Evolutionary conservation across 2,329 filamentous ascomycete species (phyloP), one percentile per base, ranked within the genome.

Genomic region (Calonectria henricotiae): DNA sequence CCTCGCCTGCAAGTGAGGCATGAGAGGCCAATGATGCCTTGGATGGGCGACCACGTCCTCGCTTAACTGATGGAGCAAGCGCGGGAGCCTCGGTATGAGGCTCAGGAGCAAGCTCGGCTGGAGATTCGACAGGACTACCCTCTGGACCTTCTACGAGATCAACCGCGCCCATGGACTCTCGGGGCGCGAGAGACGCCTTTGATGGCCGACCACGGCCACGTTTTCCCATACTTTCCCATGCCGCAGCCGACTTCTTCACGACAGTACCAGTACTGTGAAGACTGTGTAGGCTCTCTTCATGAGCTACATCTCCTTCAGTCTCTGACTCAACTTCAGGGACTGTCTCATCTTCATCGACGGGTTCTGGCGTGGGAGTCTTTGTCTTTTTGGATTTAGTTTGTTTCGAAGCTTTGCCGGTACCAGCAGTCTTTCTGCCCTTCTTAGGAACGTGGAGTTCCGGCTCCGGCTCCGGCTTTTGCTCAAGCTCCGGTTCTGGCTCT

Each of bases 401-500:
- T 77, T 89, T 89, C 0, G 88, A 88, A 0, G 74, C 83, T 73
- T 89, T 90, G 51, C 85, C 85, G 4, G 83, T 80, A n/a, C 80
- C 85, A 3, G 85, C 85, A 3, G 85, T 78, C 74, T 89, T 89
- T 60, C 86, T 86, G 30, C 86, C 87, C 77, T 88, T 90, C 79
- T 90, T 90, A 4, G 87, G 84, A 12, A 87, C 81, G 5, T 82
- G 79, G 0, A 87, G 74, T n/a, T 81, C 75, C 20, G 39, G 78
- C 69, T 58, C 68, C 23, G 60, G 20, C 20, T 20, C 20, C 20
- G 20, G 20, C 20, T 20, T 1, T 20, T 20, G 32, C n/a, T 70
- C 62, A 9, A 9, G 43, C 17, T 66, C 65, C 9, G 27, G 25
- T 6, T 61, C 54, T 43, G 30, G 41, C 41, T 62, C 49, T 54